Evolutionary conservation across 805 yeast genomes (phyloP), one percentile per base, ranked within the genome.

Genomic region (Wickerhamiella cacticola): DNA sequence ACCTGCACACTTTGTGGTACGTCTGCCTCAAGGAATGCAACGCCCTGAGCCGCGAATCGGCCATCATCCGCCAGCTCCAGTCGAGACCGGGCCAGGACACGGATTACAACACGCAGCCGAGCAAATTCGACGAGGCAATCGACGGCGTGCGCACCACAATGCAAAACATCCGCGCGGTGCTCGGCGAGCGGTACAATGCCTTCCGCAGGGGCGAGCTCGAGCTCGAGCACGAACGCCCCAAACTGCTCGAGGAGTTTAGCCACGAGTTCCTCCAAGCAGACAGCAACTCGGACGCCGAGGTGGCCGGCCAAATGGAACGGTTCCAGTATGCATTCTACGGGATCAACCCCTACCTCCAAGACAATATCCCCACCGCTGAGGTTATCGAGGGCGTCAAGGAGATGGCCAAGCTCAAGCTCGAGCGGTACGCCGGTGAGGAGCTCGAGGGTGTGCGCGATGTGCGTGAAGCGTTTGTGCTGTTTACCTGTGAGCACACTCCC

Each of bases 1-100:
- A 92, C 61, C 69, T 92, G 56, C 98, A 92, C 64, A 75, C 78
- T 31, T 69, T 92, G 57, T 92, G 98, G 97, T 89, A 85, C 63
- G 72, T 81, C 39, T 78, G 88, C 55, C 66, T 89, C 55, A 82
- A 77, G 61, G 95, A 92, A 64, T 70, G 94, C 55, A 92, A 92
- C 63, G 67, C 76, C 12, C 64, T 89, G 49, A 78, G 78, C 28
- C 74, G 95, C 56, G 97, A 92, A 63, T 69, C 70, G 48, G 78
- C 80, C 53, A 70, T 84, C 55, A 72, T 74, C 49, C 71, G 61
- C 29, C 67, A 68, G 15, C 54, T 57, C 59, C 48, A 47, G 50
- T 38, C 50, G 39, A 53, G 52, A 21, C 58, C 58, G 44, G 46
- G 55, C 28, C 50, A 50, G 4, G 59, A 58, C 41, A 51, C 56